A percentile compares a stretch with the other conserved stretches of the same genome.
Evolutionary conservation across 1,139 yeast genomes (phyloP).

Genomic region (Scheffersomyces segobiensis): DNA sequence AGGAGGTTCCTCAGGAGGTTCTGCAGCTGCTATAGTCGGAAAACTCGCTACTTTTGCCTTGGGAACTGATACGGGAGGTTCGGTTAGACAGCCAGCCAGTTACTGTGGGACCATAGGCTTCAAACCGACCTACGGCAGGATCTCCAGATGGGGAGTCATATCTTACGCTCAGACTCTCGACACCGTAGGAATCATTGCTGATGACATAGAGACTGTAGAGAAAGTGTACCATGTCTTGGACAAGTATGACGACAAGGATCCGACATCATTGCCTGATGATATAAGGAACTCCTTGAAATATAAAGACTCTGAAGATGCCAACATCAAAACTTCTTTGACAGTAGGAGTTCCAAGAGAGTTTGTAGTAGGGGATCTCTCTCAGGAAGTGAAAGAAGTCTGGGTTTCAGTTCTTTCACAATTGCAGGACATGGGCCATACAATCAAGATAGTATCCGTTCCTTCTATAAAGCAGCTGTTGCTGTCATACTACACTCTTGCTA

Average conservation of each 20-base stretch:
- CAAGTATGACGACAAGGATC: slow-evolving; percentile 69
- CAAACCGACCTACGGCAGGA: slow-evolving; percentile 89
- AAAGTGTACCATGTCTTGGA: slow-evolving; percentile 60
- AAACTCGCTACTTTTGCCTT: slow-evolving; percentile 63
- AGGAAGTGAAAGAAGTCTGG: slow-evolving; percentile 50
- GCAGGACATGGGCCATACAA: slow-evolving; percentile 50
- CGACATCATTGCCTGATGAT: slow-evolving; percentile 59
- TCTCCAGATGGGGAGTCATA: slow-evolving; percentile 89
- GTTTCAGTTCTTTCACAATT: slow-evolving; percentile 41
- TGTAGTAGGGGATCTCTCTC: slow-evolving; percentile 54
- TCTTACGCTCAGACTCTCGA: slow-evolving; percentile 94
- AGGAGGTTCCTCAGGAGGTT: slow-evolving; percentile 97
- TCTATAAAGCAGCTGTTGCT: slow-evolving; percentile 69
- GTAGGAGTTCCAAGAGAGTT: slow-evolving; percentile 78
- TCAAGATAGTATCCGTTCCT: slow-evolving; percentile 69
- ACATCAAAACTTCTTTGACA: slow-evolving; percentile 24
- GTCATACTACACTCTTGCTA: slow-evolving; percentile 81
- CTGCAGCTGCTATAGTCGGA: slow-evolving; percentile 88
- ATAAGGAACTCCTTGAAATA: slow-evolving; percentile 22
- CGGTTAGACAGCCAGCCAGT: slow-evolving; percentile 88
- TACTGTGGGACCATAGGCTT: slow-evolving; percentile 83
- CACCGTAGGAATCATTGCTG: slow-evolving; percentile 82
- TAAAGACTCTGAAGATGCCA: slow-evolving; percentile 12
- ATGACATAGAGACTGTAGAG: slow-evolving; percentile 41
- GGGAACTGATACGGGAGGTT: slow-evolving; percentile 98